Evolutionary conservation across 108 stramenopile genomes (phyloP).

Genomic region (Conticribra guillardii): DNA sequence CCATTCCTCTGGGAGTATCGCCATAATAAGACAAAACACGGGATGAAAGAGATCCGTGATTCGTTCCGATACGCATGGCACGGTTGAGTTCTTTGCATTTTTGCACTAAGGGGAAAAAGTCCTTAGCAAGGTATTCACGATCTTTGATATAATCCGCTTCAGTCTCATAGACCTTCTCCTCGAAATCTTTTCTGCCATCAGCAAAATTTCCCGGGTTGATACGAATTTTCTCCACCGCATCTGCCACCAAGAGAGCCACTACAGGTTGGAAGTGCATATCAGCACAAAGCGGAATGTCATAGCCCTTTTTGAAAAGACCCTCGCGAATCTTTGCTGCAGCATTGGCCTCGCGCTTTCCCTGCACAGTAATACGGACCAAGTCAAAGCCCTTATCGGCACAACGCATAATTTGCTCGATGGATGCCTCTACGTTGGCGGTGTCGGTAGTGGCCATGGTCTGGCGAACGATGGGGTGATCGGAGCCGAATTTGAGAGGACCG

Average conservation of each 20-base stretch:
- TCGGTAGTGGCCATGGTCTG: slow-evolving; percentile 98
- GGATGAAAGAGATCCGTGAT: slow-evolving; percentile 92
- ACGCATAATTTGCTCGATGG: slow-evolving; percentile 95
- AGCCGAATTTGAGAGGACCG: slow-evolving; percentile 93
- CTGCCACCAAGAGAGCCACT: slow-evolving; percentile 91
- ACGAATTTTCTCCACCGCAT: slow-evolving; percentile 96
- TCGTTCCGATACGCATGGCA: slow-evolving; percentile 97
- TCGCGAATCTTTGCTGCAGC: slow-evolving; percentile 89
- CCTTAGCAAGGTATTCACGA: slow-evolving; percentile 83
- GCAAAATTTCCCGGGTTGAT: slow-evolving; percentile 98
- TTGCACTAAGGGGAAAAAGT: slow-evolving; percentile 90
- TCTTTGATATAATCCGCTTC: slow-evolving; percentile 84
- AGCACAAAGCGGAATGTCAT: slow-evolving; percentile 95
- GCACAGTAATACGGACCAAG: slow-evolving; percentile 94
- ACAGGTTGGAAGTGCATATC: slow-evolving; percentile 98
- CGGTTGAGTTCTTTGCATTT: slow-evolving; percentile 92
- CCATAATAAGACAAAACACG: slow-evolving; percentile 94
- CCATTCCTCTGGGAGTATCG: slow-evolving; percentile 98
- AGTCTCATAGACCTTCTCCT: slow-evolving; percentile 91
- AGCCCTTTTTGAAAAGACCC: slow-evolving; percentile 89
- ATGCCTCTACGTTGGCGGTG: slow-evolving; percentile 93
- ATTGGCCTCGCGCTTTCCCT: slow-evolving; percentile 91
- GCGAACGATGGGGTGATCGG: slow-evolving; percentile 94
- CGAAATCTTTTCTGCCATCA: slow-evolving; percentile 93
- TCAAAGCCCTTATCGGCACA: slow-evolving; percentile 95